phyloP scores from a whole-genome alignment of 1,284 basidiomycete species.

The Waitea zeae region DNA sequence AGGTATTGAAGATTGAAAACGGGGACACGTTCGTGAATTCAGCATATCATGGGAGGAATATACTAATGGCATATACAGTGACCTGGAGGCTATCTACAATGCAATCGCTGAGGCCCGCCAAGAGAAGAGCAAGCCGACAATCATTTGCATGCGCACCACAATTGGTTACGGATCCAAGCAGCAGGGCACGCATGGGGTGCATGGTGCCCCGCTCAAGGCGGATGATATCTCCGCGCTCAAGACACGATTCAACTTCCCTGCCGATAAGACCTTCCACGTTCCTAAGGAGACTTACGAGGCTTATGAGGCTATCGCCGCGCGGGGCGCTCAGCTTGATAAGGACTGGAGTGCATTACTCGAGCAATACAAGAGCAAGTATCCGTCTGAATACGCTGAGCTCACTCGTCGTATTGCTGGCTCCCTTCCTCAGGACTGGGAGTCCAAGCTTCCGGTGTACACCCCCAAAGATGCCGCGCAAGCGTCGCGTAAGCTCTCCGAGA shows the following conservation, averaged over 20 bases:
- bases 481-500: slow-evolving; percentile 87
- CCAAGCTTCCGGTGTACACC: slow-evolving; percentile 71
- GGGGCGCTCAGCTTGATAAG: slow-evolving; percentile 59
- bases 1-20: slow-evolving; percentile 71
- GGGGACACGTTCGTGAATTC: slow-evolving; percentile 56
- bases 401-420: slow-evolving; percentile 70
- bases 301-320: slow-evolving; percentile 51
- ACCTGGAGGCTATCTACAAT: slow-evolving; percentile 64
- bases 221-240: slow-evolving; percentile 83
- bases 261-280: slow-evolving; percentile 67
- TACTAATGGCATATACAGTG: slow-evolving; percentile 26
- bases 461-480: slow-evolving; percentile 72
- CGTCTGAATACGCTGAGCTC: slow-evolving; percentile 75
- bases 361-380: slow-evolving; percentile 64
- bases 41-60: not conserved
- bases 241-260: slow-evolving; percentile 71
- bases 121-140: slow-evolving; percentile 70
- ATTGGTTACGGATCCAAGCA: slow-evolving; percentile 90
- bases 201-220: slow-evolving; percentile 83
- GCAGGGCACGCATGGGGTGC: slow-evolving; percentile 86
- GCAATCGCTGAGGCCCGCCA: slow-evolving; percentile 68
- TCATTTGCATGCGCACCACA: slow-evolving; percentile 78
- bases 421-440: slow-evolving; percentile 81
- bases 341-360: slow-evolving; percentile 65
- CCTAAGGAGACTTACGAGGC: slow-evolving; percentile 58